Evolutionary conservation across 78 protist genomes (phyloP).

Genomic region (Dictyostelium intermedium): DNA sequence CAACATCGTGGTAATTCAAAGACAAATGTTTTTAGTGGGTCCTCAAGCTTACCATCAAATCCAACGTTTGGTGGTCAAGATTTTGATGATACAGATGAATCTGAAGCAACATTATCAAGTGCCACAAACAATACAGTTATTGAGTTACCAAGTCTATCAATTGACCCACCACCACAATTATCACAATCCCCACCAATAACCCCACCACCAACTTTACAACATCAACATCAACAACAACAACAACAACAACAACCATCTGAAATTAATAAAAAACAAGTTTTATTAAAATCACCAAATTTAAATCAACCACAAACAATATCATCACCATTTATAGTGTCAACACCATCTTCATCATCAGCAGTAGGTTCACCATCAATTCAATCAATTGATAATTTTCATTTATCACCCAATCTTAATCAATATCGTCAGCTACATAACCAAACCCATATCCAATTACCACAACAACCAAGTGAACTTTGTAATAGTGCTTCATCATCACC

Average conservation of each 20-base stretch:
- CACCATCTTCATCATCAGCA: constrained; percentile 22
- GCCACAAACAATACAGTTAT: neutral
- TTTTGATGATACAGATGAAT: constrained; percentile 17
- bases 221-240: neutral
- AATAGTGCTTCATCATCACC: neutral
- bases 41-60: neutral
- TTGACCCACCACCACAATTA: constrained; percentile 17
- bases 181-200: neutral
- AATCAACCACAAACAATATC: neutral
- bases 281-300: neutral
- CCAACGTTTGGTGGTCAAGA: neutral
- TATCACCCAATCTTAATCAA: neutral
- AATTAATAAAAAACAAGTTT: neutral
- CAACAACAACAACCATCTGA: neutral
- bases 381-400: neutral
- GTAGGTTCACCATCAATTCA: neutral
- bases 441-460: neutral
- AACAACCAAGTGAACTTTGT: neutral
- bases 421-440: neutral
- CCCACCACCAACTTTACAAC: neutral
- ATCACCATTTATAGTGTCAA: neutral
- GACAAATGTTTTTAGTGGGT: neutral
- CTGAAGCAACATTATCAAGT: constrained; percentile 1
- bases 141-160: constrained; percentile 15
- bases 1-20: constrained; percentile 47